Evolutionary conservation across 768 basidiomycete species (phyloP), one percentile per base, ranked within the genome.

Genomic region (Leucocoprinus birnbaumii): DNA sequence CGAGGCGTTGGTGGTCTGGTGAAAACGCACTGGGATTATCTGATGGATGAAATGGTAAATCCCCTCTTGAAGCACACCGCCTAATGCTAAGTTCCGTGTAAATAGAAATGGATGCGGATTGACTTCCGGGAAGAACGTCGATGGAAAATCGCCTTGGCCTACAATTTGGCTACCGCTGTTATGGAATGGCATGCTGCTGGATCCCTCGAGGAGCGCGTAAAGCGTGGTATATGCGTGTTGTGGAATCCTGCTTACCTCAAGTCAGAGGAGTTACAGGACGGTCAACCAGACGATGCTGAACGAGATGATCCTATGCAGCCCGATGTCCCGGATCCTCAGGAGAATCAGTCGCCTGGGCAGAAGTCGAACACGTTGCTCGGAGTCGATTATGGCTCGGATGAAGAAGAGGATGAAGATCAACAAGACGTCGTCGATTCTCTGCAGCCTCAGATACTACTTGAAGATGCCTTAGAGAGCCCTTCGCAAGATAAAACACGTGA

Each of bases 11-110:
- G 87, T 19, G 84, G 86, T 1, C 61, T 86, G 47, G 73, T 76
- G 2, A 97, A 95, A 71, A 84, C 87, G 0, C 94, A 98, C 64
- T 95, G 93, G 93, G 97, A 98, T 66, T 90, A 94, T 69, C 76
- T 99, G 31, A 71, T 99, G 68, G 96, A 98, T 58, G 97, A 99
- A 71, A 94, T 98, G 94, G 93, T 91, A 52, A 61, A 81, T 73
- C 18, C 25, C 22, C 37, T 35, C 38, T 14, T 49, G 38, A 16
- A 41, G 27, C 62, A 38, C 7, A 18, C 43, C 16, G 44, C 4
- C 26, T 11, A 9, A 13, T 57, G 57, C n/a, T 53, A 41, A 38
- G 45, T 24, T 59, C 48, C 59, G 43, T 51, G 25, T 21, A 18
- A 13, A 0, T 50, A 94, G 95, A 92, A 89, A 82, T 99, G 97